Conservation (phyloP, 352 stramenopile genomes). For the Globisporangium okanoganense region DNA sequence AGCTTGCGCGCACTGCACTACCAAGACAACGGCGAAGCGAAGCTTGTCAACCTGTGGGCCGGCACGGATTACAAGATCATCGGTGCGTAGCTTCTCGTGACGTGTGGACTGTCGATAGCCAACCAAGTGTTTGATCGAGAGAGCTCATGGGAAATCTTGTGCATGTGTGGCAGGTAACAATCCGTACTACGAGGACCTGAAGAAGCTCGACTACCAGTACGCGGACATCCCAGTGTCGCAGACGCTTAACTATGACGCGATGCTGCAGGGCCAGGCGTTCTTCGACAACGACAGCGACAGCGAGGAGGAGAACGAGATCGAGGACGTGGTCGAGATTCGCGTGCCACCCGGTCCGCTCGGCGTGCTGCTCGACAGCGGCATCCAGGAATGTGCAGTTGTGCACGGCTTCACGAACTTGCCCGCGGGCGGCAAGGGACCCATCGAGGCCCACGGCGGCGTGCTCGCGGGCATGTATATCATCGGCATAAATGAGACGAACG, state of each 20-base stretch:
- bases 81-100: conserved; percentile 17
- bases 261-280: conserved; percentile 71
- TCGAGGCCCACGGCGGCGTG: conserved; percentile 61
- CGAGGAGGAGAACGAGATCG: conserved; percentile 74
- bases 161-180: conserved; percentile 25
- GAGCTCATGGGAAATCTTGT: neutral
- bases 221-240: conserved; percentile 50
- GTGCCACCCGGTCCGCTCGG: conserved; percentile 71
- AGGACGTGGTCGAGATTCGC: conserved; percentile 68
- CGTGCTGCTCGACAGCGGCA: conserved; percentile 72
- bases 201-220: conserved; percentile 69
- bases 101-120: neutral
- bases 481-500: conserved; percentile 84
- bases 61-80: conserved; percentile 83
- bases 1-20: conserved; percentile 78
- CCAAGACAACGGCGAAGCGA: conserved; percentile 66
- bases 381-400: conserved; percentile 75
- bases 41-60: conserved; percentile 79
- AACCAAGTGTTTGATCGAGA: no score
- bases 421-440: conserved; percentile 52
- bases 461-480: conserved; percentile 84
- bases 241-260: conserved; percentile 40
- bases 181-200: conserved; percentile 67
- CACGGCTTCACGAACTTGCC: conserved; percentile 75
- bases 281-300: conserved; percentile 82